phyloP scores from a whole-genome alignment of 2,329 filamentous ascomycete species.

The Trichoderma guizhouense region DNA sequence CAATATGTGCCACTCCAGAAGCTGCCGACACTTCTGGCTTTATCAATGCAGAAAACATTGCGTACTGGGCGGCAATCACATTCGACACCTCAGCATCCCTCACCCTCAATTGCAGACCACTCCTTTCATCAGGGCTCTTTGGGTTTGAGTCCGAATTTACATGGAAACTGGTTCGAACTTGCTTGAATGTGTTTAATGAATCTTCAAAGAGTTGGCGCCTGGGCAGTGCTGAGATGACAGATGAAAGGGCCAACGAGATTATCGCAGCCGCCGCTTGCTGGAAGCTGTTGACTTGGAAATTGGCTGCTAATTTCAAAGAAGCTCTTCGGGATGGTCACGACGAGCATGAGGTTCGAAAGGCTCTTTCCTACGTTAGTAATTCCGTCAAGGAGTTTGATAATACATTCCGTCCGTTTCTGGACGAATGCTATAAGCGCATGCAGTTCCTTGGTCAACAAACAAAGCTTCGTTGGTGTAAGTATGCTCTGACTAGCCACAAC shows the following conservation, averaged over 20 bases:
- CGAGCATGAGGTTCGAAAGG: background rate
- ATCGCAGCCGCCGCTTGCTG: background rate
- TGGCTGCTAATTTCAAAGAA: background rate
- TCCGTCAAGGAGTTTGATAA: background rate
- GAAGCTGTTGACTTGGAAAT: background rate
- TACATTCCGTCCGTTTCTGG: background rate
- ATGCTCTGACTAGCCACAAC: background rate
- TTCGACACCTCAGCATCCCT: background rate
- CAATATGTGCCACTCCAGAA: background rate
- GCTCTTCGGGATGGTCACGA: background rate
- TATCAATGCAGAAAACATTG: background rate
- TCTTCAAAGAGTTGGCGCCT: background rate
- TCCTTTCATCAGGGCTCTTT: background rate
- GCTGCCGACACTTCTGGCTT: background rate
- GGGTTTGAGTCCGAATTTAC: background rate
- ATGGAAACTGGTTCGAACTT: background rate
- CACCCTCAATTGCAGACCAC: constrained; percentile 1
- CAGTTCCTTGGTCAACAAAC: background rate
- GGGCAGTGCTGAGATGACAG: background rate
- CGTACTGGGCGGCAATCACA: background rate
- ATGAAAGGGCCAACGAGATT: constrained; percentile 1
- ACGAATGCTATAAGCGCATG: background rate
- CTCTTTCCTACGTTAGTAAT: background rate
- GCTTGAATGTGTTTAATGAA: constrained; percentile 4
- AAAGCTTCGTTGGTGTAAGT: constrained; percentile 2